Evolutionary conservation across 2,329 filamentous ascomycete genomes (phyloP), one percentile per base, ranked within the genome.

Genomic region (Phaeosphaeria sp.): DNA sequence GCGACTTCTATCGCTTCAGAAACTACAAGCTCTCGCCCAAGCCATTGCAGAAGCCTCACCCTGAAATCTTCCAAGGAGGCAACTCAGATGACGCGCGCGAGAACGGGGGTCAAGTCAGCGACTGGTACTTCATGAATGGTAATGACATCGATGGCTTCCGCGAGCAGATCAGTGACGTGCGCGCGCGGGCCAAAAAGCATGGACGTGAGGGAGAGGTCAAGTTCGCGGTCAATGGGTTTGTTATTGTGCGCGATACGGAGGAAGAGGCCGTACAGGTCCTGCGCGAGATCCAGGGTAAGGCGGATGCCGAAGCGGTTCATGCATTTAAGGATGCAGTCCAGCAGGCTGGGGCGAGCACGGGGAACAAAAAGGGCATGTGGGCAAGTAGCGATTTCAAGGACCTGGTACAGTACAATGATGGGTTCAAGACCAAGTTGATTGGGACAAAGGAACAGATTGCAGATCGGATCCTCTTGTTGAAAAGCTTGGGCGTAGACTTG

Each of bases 71-170:
- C 69, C 83, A 84, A 64, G 82, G 82, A 11, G 82, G 83, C 2
- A 85, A 84, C 65, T 80, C 77, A 25, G 77, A 82, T 49, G 82
- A 84, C 58, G 82, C 83, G 0, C 74, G 81, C 6, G 78, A 80
- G 25, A 84, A 84, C 52, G 82, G 80, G 0, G 81, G 80, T 0
- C 68, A 77, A 21, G 82, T 80, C 2, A 79, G 75, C 2, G 82
- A 84, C 56, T 84, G 81, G 72, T 85, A 84, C 62, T 85, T 84
- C 64, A 84, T 84, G 82, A 85, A 84, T 63, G 82, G 82, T n/a
- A 84, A 84, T 63, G 82, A 83, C 2, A 77, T 84, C 9, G 82
- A 84, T 51, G 82, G 82, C 2, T 84, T 85, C 68, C 77, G 81
- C 44, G 71, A 72, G 9, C 82, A 85, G 65, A 84, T 85, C 44